Percentiles rank a stretch among this genome's conserved stretches.
phyloP scores from a whole-genome alignment of 1,139 yeast genomes.

The Debaryomyces fabryi region DNA sequence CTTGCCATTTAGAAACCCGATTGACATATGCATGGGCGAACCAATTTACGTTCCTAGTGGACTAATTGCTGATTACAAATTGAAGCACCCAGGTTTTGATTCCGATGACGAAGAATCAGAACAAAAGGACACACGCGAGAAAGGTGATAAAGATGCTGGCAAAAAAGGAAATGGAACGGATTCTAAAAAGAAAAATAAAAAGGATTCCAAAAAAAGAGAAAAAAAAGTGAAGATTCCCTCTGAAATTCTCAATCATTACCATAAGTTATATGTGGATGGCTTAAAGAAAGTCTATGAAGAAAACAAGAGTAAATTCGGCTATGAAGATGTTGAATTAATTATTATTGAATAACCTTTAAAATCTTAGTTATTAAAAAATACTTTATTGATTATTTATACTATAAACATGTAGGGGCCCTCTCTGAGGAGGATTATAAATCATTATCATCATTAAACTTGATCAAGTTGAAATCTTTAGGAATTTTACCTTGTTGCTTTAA shows the following conservation, averaged over 20 bases:
- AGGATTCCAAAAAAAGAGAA: constrained; percentile 10
- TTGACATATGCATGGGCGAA: constrained; percentile 76
- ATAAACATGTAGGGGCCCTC: constrained; percentile 3
- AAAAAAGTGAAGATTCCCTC: constrained; percentile 38
- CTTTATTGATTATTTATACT: constrained; percentile 3
- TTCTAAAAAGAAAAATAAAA: background rate
- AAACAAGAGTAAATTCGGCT: constrained; percentile 63
- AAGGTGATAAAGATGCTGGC: background rate
- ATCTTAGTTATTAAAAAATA: background rate
- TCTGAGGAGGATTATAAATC: constrained; percentile 7
- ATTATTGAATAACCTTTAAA: constrained; percentile 41
- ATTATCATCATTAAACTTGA: constrained; percentile 12
- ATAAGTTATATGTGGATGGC: constrained; percentile 69
- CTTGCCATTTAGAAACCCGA: constrained; percentile 81
- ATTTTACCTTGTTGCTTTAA: constrained; percentile 29
- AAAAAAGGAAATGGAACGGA: background rate
- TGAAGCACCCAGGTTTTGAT: constrained; percentile 32
- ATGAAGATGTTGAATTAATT: constrained; percentile 50
- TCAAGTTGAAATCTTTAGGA: constrained; percentile 14
- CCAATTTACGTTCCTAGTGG: constrained; percentile 72
- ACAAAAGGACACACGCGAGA: background rate
- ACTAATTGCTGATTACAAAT: constrained; percentile 34
- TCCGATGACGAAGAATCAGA: constrained; percentile 10
- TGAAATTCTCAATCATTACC: constrained; percentile 66
- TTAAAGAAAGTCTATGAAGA: constrained; percentile 67